Conservation (phyloP, 2,329 filamentous ascomycete genomes). For the Bertia moriformis region DNA sequence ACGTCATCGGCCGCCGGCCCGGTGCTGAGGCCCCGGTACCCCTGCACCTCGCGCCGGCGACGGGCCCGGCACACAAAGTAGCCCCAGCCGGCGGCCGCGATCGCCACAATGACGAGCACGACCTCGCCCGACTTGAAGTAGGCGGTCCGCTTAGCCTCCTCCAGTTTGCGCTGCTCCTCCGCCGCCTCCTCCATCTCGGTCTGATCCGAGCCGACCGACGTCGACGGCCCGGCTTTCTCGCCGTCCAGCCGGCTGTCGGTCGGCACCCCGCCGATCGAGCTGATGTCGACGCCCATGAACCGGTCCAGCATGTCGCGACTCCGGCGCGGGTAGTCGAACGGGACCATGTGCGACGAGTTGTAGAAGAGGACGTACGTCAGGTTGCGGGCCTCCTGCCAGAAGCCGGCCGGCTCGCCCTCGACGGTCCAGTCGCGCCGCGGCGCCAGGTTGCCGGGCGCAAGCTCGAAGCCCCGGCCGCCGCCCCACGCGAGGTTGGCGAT, state of each 20-base stretch:
- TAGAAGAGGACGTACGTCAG: conserved; percentile 90
- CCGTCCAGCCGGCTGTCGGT: conserved; percentile 56
- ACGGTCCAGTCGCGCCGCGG: conserved; percentile 94
- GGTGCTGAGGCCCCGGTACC: conserved; percentile 1
- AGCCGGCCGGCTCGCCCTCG: conserved; percentile 72
- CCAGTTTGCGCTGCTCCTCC: conserved; percentile 45
- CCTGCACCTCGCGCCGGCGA: conserved; percentile 15
- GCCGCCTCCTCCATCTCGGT: conserved; percentile 40
- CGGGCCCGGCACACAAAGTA: conserved; percentile 34
- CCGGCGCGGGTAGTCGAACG: conserved; percentile 77
- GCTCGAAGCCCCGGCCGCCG: conserved; percentile 79
- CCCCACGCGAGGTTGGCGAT: conserved; percentile 89
- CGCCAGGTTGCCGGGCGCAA: conserved; percentile 73
- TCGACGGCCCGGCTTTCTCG: conserved; percentile 51
- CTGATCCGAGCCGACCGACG: conserved; percentile 46
- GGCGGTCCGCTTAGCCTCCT: conserved; percentile 54
- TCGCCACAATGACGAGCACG: conserved; percentile 50
- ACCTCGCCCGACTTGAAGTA: conserved; percentile 61
- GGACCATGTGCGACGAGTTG: conserved; percentile 96
- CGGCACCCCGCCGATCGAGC: conserved; percentile 63
- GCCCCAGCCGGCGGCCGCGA: conserved; percentile 46
- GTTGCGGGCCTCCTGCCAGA: conserved; percentile 90
- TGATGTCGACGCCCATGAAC: conserved; percentile 87
- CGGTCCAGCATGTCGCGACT: conserved; percentile 93
- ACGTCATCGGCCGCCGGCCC: conserved; percentile 26